phyloP scores from a whole-genome alignment of 805 yeast genomes.

The Scheffersomyces spartinae region DNA sequence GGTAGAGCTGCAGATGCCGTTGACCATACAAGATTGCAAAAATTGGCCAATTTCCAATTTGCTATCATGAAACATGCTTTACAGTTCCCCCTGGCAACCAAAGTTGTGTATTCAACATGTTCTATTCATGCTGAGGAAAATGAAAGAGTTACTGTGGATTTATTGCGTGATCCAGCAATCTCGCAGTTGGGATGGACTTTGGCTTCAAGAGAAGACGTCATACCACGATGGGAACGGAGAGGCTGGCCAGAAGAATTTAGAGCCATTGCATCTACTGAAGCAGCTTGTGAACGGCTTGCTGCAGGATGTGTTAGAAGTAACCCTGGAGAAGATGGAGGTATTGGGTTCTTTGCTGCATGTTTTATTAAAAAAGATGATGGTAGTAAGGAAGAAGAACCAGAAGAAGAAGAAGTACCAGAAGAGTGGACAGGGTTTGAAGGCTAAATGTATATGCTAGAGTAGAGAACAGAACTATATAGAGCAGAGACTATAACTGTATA shows the following conservation, averaged over 20 bases:
- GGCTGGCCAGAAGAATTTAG: constrained; percentile 65
- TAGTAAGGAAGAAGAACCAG: no score
- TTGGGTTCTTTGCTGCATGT: constrained; percentile 94
- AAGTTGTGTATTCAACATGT: constrained; percentile 90
- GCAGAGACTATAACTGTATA: no score
- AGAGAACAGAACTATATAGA: no score
- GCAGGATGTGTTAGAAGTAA: constrained; percentile 79
- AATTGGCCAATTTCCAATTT: constrained; percentile 77
- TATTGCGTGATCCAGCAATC: constrained; percentile 58
- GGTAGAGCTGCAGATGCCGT: constrained; percentile 64
- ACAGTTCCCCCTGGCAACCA: constrained; percentile 61
- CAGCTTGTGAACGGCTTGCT: constrained; percentile 36
- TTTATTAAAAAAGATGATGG: constrained; percentile 36
- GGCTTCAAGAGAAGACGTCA: constrained; percentile 43
- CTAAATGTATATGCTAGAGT: not conserved
- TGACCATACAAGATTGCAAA: constrained; percentile 42
- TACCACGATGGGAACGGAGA: constrained; percentile 81
- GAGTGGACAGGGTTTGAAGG: constrained; percentile 1
- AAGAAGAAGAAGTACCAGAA: no score
- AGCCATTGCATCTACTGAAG: constrained; percentile 34
- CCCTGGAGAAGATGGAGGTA: constrained; percentile 93
- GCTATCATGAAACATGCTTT: constrained; percentile 84
- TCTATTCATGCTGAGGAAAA: constrained; percentile 91
- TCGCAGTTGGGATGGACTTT: constrained; percentile 66
- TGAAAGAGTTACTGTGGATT: constrained; percentile 78